Conservation (phyloP, 192 early-diverging fungal genomes). For the Coemansia asiatica region DNA sequence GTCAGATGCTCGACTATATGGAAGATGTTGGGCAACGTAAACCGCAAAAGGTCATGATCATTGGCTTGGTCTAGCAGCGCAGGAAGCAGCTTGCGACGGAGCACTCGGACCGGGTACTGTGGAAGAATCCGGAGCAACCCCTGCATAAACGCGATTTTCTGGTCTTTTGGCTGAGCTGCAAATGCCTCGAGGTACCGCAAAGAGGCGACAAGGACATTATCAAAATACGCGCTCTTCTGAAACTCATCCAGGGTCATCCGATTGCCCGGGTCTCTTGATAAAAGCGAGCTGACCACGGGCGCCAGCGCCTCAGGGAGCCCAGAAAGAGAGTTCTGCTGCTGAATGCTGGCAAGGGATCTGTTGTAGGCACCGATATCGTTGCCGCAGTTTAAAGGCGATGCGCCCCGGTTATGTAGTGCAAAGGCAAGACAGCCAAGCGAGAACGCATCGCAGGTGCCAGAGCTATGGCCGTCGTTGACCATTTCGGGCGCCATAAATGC, state of each 20-base stretch:
- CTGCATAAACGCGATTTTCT: slow-evolving; percentile 80
- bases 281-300: slow-evolving; percentile 57
- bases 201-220: slow-evolving; percentile 75
- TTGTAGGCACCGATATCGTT: slow-evolving; percentile 69
- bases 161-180: slow-evolving; percentile 73
- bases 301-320: slow-evolving; percentile 57
- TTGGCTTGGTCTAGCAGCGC: slow-evolving; percentile 70
- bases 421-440: slow-evolving; percentile 77
- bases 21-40: slow-evolving; percentile 77
- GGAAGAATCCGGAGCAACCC: slow-evolving; percentile 68
- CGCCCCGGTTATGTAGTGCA: slow-evolving; percentile 68
- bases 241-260: slow-evolving; percentile 66
- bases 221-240: slow-evolving; percentile 71
- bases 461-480: slow-evolving; percentile 49
- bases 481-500: slow-evolving; percentile 73
- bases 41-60: slow-evolving; percentile 70
- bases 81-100: slow-evolving; percentile 72
- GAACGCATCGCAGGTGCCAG: slow-evolving; percentile 70
- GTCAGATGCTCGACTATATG: slow-evolving; percentile 63
- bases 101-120: slow-evolving; percentile 69
- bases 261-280: slow-evolving; percentile 56
- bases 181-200: slow-evolving; percentile 78
- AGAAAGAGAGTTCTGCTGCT: slow-evolving; percentile 22
- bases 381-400: slow-evolving; percentile 61
- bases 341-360: slow-evolving; percentile 54